A percentile compares a stretch with the other conserved stretches of the same genome.
Conservation (phyloP, 2,329 filamentous ascomycete genomes). For the Alternaria rosae region DNA sequence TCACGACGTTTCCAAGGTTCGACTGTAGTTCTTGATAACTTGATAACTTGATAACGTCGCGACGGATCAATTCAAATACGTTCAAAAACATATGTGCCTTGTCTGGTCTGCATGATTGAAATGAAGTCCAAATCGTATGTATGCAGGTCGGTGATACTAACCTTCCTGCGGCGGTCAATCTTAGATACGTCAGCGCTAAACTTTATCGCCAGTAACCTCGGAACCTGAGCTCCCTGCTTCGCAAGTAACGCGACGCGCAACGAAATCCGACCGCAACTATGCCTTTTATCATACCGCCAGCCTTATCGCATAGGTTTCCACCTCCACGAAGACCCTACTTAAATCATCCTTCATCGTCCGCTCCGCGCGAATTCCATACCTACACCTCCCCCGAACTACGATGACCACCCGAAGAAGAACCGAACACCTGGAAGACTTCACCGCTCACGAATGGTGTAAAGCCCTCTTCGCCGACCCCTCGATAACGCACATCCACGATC, state of each 20-base stretch:
- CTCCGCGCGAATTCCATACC: neutral
- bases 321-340: neutral
- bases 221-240: constrained; percentile 6
- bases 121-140: neutral
- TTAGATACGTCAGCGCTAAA: neutral
- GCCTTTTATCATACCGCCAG: neutral
- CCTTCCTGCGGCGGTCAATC: neutral
- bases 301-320: neutral
- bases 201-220: constrained; percentile 5
- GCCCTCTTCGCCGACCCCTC: constrained; percentile 22
- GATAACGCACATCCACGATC: constrained; percentile 28
- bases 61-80: neutral
- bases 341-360: neutral
- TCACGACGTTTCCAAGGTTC: neutral
- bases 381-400: neutral
- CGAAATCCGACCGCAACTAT: neutral
- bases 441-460: constrained; percentile 34
- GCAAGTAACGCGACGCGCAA: neutral
- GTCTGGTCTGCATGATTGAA: neutral
- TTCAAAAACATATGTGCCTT: neutral
- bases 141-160: neutral
- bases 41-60: neutral
- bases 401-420: constrained; percentile 1
- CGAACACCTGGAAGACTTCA: constrained; percentile 39
- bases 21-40: neutral